Conservation (phyloP, 2,329 filamentous ascomycete genomes). For the Annulohypoxylon truncatum region DNA sequence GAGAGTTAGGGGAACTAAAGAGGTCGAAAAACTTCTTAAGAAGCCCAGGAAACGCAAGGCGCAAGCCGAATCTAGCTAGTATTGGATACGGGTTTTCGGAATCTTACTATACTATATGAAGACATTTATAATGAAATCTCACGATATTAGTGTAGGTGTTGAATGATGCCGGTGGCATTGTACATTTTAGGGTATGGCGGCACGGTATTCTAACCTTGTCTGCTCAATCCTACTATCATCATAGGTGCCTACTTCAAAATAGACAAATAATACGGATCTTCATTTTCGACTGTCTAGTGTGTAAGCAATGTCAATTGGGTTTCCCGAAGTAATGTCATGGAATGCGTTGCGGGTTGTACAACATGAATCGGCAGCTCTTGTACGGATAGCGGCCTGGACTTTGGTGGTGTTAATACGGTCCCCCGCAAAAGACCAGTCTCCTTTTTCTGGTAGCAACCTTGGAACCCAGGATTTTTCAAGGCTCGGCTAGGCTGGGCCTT, state of each 20-base stretch:
- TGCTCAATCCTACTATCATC: neutral
- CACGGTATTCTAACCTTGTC: neutral
- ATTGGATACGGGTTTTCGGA: conserved; percentile 7
- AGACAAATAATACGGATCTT: no score
- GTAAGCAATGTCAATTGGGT: neutral
- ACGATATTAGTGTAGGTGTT: conserved; percentile 23
- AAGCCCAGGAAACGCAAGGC: conserved; percentile 53
- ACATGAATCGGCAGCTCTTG: conserved; percentile 14
- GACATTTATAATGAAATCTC: neutral
- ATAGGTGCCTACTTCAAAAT: no score
- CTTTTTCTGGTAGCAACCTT: conserved; percentile 27
- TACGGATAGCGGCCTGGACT: neutral
- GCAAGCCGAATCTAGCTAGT: conserved; percentile 17
- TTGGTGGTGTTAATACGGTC: neutral
- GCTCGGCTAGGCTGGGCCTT: conserved; percentile 26
- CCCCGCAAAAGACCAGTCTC: conserved; percentile 33
- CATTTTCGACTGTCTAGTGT: no score
- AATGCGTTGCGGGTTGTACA: conserved; percentile 5
- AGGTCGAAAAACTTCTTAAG: conserved; percentile 76
- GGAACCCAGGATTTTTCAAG: conserved; percentile 27
- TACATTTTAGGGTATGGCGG: neutral
- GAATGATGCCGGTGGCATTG: neutral
- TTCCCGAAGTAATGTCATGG: neutral
- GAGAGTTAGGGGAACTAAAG: conserved; percentile 75
- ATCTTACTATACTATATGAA: neutral